These are phyloP conservation scores for Vitis hybrid DNA, from an alignment of 177 flowering plant genomes.

Conservation along the genomic window DNA sequence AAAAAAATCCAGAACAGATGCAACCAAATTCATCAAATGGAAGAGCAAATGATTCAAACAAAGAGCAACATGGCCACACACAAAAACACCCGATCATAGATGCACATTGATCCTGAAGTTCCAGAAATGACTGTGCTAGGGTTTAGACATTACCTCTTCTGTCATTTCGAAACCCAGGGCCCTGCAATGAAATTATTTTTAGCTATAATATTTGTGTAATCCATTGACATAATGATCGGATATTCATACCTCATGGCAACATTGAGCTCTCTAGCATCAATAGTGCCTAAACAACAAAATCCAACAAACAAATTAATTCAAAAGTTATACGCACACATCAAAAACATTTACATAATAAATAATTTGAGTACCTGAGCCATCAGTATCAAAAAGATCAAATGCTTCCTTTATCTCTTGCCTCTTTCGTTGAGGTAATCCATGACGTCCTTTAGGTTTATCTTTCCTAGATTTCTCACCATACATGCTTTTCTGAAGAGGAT, in stretches of 20 bases:
- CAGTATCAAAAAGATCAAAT: slow-evolving; percentile 91
- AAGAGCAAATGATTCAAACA: background rate
- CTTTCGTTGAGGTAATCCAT: slow-evolving; percentile 75
- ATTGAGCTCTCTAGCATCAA: slow-evolving; percentile 96
- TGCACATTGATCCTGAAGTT: background rate
- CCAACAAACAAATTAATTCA: slow-evolving; percentile 5
- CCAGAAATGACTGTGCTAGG: background rate
- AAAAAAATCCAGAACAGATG: too few relatives aligned
- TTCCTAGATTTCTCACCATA: slow-evolving; percentile 48
- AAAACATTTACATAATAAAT: background rate
- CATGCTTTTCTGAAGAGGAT: slow-evolving; percentile 34
- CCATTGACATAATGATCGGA: background rate
- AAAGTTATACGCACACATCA: background rate
- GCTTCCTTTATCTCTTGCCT: slow-evolving; percentile 95
- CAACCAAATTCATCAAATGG: too few relatives aligned
- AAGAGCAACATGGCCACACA: background rate
- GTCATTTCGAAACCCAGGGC: slow-evolving; percentile 98
- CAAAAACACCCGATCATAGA: background rate
- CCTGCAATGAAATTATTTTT: slow-evolving; percentile 42
- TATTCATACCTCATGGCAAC: slow-evolving; percentile 91
- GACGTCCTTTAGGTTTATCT: slow-evolving; percentile 72
- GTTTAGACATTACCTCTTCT: slow-evolving; percentile 65
- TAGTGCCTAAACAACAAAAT: slow-evolving; percentile 54
- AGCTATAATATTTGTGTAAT: background rate
- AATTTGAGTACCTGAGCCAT: slow-evolving; percentile 71